These are phyloP conservation scores for Globomyces pollinis-pini DNA, from an alignment of 192 early-diverging fungal species.

Conservation along the genomic window DNA sequence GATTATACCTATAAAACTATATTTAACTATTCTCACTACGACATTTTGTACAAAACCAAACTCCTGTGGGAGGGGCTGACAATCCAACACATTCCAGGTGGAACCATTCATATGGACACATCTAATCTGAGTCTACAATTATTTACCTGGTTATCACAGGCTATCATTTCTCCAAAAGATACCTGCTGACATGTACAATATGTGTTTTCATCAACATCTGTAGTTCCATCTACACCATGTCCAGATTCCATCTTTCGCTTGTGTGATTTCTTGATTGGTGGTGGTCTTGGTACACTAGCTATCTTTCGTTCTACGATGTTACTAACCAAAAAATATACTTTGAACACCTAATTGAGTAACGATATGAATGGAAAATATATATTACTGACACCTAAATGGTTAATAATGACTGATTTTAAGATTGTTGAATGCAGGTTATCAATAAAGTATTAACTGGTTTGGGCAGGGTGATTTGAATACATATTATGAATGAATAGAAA, in stretches of 20 bases:
- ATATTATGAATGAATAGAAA: too few relatives aligned
- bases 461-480: too few relatives aligned
- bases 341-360: too few relatives aligned
- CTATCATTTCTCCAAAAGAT: constrained; percentile 70
- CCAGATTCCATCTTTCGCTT: neutral
- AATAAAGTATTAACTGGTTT: too few relatives aligned
- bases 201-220: constrained; percentile 48
- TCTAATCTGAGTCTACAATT: too few relatives aligned
- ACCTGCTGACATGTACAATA: constrained; percentile 62
- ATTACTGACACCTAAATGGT: too few relatives aligned
- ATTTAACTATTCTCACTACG: constrained; percentile 4
- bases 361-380: too few relatives aligned
- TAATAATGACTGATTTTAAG: too few relatives aligned
- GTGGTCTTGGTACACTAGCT: too few relatives aligned
- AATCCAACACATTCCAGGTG: constrained; percentile 66
- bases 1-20: neutral
- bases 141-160: constrained; percentile 59
- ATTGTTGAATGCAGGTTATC: too few relatives aligned
- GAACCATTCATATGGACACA: constrained; percentile 68
- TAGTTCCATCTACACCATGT: neutral
- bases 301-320: neutral
- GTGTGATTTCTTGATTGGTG: neutral
- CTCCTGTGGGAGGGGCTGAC: constrained; percentile 53
- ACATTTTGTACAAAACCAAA: constrained; percentile 58
- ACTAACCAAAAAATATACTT: too few relatives aligned